Evolutionary conservation across 2,329 filamentous ascomycete species (phyloP).

Genomic region (Cercospora zeae-maydis): DNA sequence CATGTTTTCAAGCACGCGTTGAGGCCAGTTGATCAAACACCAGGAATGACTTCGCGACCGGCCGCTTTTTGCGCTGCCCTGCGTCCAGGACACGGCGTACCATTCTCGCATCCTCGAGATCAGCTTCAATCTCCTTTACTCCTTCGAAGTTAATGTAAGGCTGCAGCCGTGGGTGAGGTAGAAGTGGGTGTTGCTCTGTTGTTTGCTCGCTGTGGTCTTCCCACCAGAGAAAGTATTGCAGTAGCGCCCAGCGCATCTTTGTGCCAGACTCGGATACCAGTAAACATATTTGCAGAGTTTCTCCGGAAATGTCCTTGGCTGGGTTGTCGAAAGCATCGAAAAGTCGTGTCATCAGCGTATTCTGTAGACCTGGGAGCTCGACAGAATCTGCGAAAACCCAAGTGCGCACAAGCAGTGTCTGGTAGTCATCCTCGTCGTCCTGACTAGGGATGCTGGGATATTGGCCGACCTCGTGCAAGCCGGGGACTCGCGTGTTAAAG

Average conservation of each 20-base stretch:
- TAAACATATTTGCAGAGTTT: constrained; percentile 7
- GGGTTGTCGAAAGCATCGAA: constrained; percentile 6
- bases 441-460: constrained; percentile 6
- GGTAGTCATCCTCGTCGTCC: constrained; percentile 9
- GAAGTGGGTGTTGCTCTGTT: not conserved
- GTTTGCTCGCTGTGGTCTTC: not conserved
- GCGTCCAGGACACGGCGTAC: not conserved
- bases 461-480: constrained; percentile 3
- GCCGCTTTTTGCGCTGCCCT: not conserved
- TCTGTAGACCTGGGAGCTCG: constrained; percentile 3
- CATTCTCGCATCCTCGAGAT: not conserved
- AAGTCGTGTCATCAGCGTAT: constrained; percentile 1
- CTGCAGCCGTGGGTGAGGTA: not conserved
- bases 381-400: constrained; percentile 10
- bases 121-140: constrained; percentile 1
- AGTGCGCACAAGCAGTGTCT: constrained; percentile 4
- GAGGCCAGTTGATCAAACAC: not conserved
- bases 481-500: constrained; percentile 1
- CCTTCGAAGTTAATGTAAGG: constrained; percentile 1
- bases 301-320: constrained; percentile 2
- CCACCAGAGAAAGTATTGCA: constrained; percentile 12
- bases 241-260: constrained; percentile 2
- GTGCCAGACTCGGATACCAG: not conserved
- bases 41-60: not conserved
- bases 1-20: not conserved